Base-by-base conservation (phyloP, 73 alveolate genomes). In the Paramecium primaurelia region DNA sequence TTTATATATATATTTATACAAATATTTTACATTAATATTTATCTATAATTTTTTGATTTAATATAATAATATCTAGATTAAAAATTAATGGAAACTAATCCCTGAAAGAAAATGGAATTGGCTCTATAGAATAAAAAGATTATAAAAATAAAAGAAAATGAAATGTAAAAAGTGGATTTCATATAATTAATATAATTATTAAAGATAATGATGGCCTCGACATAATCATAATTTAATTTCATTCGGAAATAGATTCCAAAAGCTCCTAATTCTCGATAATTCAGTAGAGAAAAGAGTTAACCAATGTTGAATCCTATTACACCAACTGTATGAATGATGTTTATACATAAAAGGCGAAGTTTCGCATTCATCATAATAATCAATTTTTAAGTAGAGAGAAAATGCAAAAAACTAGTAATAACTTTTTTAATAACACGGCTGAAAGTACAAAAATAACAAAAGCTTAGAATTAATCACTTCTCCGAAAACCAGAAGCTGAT, bases 221-320 rank as follows among this genome's bases (percentile, higher is more conserved):
- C 88, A 10, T 20, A 75, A 38, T 75, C 88, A 30, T 20, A 75
- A 75, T 75, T 75, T 75, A 75, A 71, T 38, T 71, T 71, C 58
- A 71, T 42, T 6, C 12, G 88, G 47, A 75, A 75, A 42, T 40
- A 59, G 9, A 59, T 75, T 25, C 60, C 60, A 36, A 75, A 42
- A 75, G 59, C 88, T 10, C 58, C 58, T 25, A 36, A 75, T n/a
- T 75, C 88, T 42, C 30, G 88, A 75, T 75, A 75, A 75, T 75
- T 75, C 68, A 75, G 59, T 42, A 75, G 88, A 75, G 88, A 75
- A 75, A 75, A 75, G 30, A 38, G 68, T 38, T 75, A 75, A 75
- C 88, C 88, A 16, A 42, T 42, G 40, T 75, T 75, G 18, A 75
- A 75, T 75, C 88, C 88, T 75, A 42, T 75, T 5, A 75, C 88